Conservation (phyloP, 768 basidiomycete species). For the Multifurca ochricompacta region DNA sequence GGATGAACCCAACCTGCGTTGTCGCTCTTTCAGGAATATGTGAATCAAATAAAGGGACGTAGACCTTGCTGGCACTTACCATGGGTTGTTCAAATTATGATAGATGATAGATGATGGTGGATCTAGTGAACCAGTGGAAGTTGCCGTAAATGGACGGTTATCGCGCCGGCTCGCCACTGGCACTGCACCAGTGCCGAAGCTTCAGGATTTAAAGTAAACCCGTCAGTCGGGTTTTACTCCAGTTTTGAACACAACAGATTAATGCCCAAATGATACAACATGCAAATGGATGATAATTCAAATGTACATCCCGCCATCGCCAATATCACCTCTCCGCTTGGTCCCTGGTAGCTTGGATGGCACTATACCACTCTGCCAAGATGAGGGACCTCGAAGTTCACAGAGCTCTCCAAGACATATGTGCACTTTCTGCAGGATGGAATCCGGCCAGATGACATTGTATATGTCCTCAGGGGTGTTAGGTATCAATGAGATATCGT, state of each 20-base stretch:
- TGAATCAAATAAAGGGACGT: not conserved
- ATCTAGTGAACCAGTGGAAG: not conserved
- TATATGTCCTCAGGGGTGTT: not conserved
- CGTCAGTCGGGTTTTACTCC: too few relatives aligned
- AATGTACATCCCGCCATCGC: constrained; percentile 23
- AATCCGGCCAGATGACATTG: constrained; percentile 5
- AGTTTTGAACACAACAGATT: too few relatives aligned
- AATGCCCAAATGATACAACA: not conserved
- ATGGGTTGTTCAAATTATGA: not conserved
- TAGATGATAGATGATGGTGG: not conserved
- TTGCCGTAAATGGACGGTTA: not conserved
- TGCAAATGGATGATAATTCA: not conserved
- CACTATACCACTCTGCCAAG: constrained; percentile 8
- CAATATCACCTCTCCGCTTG: constrained; percentile 12
- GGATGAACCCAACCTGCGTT: constrained; percentile 37
- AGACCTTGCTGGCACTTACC: constrained; percentile 5
- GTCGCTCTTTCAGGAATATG: constrained; percentile 34
- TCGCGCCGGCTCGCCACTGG: not conserved
- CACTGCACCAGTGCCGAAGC: not conserved
- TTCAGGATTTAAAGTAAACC: too few relatives aligned
- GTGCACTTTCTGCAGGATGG: constrained; percentile 12
- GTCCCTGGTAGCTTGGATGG: not conserved
- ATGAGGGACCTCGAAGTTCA: not conserved
- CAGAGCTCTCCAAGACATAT: not conserved
- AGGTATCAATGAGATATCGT: not conserved